Conservation (phyloP, 2,329 filamentous ascomycete species). For the Lecanosticta acicola region DNA sequence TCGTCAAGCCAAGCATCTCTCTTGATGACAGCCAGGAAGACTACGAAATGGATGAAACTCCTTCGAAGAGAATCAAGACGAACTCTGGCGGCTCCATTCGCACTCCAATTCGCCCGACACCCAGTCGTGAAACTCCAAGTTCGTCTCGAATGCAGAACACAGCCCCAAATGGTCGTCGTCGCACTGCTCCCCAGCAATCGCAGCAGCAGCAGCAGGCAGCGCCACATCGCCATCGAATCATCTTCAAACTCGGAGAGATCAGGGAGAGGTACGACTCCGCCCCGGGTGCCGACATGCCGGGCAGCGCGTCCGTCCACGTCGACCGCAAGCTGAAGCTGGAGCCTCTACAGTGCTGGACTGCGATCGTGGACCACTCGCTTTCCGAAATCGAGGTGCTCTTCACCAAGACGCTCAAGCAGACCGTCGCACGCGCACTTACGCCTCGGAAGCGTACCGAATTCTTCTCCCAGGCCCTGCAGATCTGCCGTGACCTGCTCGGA, state of each 20-base stretch:
- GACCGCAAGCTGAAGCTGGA: slow-evolving; percentile 25
- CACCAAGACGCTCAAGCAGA: slow-evolving; percentile 9
- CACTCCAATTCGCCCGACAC: slow-evolving; percentile 1
- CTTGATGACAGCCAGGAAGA: slow-evolving; percentile 3
- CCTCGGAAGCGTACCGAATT: slow-evolving; percentile 31
- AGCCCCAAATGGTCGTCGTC: background rate
- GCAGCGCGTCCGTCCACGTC: slow-evolving; percentile 9
- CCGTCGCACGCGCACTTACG: slow-evolving; percentile 25
- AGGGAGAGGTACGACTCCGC: slow-evolving; percentile 22
- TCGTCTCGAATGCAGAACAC: background rate
- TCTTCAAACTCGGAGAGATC: slow-evolving; percentile 32
- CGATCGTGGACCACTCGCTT: slow-evolving; percentile 28
- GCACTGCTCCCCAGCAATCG: background rate
- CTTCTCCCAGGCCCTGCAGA: slow-evolving; percentile 20
- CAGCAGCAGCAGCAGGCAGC: too few relatives aligned
- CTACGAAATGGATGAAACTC: background rate
- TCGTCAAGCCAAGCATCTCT: slow-evolving; percentile 10
- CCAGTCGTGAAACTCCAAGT: slow-evolving; percentile 10
- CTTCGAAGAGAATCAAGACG: background rate
- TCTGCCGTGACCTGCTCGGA: slow-evolving; percentile 28
- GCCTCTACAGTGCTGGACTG: slow-evolving; percentile 30
- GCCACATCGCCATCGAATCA: slow-evolving; percentile 21
- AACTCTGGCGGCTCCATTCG: background rate
- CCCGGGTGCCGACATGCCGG: slow-evolving; percentile 30
- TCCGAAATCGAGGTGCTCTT: slow-evolving; percentile 26